phyloP scores from a whole-genome alignment of 805 yeast species.

The Osmozyma mogii region DNA sequence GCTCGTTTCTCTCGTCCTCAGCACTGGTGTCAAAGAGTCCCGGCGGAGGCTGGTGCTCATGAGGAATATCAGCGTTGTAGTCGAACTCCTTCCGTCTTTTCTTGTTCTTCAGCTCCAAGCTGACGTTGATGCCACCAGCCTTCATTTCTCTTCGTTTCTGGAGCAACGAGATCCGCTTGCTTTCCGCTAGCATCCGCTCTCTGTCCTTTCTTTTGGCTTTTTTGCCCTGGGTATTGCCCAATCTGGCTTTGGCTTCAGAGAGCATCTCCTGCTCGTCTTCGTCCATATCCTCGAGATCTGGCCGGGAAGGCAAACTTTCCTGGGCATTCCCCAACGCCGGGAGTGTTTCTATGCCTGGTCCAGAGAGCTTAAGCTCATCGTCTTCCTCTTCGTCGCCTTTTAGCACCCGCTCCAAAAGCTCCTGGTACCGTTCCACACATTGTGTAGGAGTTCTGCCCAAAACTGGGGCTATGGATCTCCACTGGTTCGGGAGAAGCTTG shows the following conservation, averaged over 20 bases:
- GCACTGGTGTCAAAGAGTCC: constrained; percentile 63
- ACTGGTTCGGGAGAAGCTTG: constrained; percentile 76
- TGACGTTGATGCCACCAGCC: constrained; percentile 61
- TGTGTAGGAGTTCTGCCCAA: constrained; percentile 82
- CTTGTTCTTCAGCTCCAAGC: constrained; percentile 44
- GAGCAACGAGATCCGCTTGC: constrained; percentile 62
- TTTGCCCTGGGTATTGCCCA: constrained; percentile 89
- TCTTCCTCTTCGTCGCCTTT: constrained; percentile 18
- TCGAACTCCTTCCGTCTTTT: constrained; percentile 59
- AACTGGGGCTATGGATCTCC: constrained; percentile 83
- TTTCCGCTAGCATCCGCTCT: constrained; percentile 75
- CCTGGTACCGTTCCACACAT: constrained; percentile 79
- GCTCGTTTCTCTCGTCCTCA: constrained; percentile 42
- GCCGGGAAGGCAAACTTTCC: constrained; percentile 73
- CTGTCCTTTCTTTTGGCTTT: constrained; percentile 87
- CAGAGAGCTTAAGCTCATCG: constrained; percentile 33
- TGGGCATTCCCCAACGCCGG: constrained; percentile 35
- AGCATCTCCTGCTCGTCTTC: constrained; percentile 90
- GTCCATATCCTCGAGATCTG: constrained; percentile 71
- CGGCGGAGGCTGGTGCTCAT: constrained; percentile 57
- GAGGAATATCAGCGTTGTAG: constrained; percentile 76
- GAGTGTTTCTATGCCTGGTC: constrained; percentile 46
- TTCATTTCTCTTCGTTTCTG: constrained; percentile 78
- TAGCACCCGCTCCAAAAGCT: constrained; percentile 46
- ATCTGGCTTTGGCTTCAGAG: constrained; percentile 87